Percentiles rank a stretch among this genome's conserved stretches.
Conservation (phyloP, 768 basidiomycete species). For the Leucocoprinus birnbaumii region DNA sequence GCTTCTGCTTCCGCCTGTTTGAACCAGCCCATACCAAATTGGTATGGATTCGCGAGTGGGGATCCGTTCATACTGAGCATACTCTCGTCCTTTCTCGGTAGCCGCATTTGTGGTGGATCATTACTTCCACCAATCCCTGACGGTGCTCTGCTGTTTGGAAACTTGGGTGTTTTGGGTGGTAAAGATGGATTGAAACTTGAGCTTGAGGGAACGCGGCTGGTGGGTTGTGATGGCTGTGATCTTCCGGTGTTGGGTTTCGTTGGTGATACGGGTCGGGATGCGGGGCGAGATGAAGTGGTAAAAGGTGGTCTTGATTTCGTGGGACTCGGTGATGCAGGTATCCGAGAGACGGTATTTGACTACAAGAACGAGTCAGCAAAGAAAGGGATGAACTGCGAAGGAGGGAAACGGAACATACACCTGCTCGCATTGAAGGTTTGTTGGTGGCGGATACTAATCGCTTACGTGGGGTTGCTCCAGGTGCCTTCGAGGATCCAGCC, state of each 20-base stretch:
- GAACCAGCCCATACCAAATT: constrained; percentile 63
- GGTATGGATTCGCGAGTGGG: constrained; percentile 76
- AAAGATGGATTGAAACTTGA: constrained; percentile 74
- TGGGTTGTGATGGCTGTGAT: constrained; percentile 21
- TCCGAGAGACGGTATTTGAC: constrained; percentile 32
- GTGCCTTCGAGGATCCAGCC: constrained; percentile 44
- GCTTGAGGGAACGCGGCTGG: constrained; percentile 50
- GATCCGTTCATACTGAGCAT: constrained; percentile 84
- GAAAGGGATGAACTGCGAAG: not conserved
- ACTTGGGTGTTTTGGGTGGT: constrained; percentile 52
- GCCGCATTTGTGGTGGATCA: constrained; percentile 46
- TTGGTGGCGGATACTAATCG: constrained; percentile 35
- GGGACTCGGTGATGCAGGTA: constrained; percentile 40
- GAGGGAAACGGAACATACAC: constrained; percentile 24
- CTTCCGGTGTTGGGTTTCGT: constrained; percentile 38
- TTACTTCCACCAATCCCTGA: constrained; percentile 3
- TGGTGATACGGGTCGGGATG: constrained; percentile 49
- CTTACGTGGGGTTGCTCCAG: constrained; percentile 49
- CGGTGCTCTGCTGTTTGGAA: constrained; percentile 30
- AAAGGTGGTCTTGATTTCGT: constrained; percentile 46
- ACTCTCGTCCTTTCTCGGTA: constrained; percentile 71
- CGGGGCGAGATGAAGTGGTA: constrained; percentile 30
- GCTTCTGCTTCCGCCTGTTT: constrained; percentile 34
- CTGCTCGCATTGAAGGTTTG: constrained; percentile 37
- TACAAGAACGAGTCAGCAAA: constrained; percentile 12